Base-by-base conservation (phyloP, 1,139 yeast genomes). In the Geotrichum bryndzae region DNA sequence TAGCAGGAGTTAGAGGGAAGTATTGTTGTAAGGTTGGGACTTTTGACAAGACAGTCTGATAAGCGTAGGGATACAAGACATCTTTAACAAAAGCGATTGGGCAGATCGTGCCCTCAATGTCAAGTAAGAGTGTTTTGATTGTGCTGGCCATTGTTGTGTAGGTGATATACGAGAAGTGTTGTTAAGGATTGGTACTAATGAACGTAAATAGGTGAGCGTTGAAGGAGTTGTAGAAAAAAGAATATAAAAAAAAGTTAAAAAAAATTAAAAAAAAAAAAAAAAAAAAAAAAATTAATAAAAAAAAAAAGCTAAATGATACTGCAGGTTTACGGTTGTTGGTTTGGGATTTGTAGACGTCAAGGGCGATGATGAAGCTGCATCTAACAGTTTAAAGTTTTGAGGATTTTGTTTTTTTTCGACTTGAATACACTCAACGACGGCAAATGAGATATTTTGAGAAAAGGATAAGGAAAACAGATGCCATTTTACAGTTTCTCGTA, bases 61-160 rank as follows among this genome's bases (percentile, higher is more conserved):
- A 55, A 1, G 79, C 78, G 58, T 72, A 70, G 55, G 83, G 75
- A 65, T 83, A 84, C 67, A 91, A 76, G 2, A 76, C 78, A 50
- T 88, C 92, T 69, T 88, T 88, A 51, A 91, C 98, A 70, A 90
- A 91, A 0, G 91, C 81, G 45, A 91, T 90, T 2, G 97, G 92
- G 71, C 97, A 91, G 27, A 92, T 84, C 0, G 97, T 91, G 23
- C 98, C 98, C 72, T 92, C 97, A 33, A 90, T 90, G 68, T 90
- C 97, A 11, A 90, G 77, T 2, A 86, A 74, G 11, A 84, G 69
- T 1, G 79, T 74, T 23, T 61, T 57, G 29, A 65, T 63, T 53
- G 63, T 60, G n/a, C 27, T 27, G 25, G 55, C 23, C 55, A 53
- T 53, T 29, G 25, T 53, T 8, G 23, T 3, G 13, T 10, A 27